Evolutionary conservation across 2,329 filamentous ascomycete species (phyloP).

Genomic region (Sporothrix inflata): DNA sequence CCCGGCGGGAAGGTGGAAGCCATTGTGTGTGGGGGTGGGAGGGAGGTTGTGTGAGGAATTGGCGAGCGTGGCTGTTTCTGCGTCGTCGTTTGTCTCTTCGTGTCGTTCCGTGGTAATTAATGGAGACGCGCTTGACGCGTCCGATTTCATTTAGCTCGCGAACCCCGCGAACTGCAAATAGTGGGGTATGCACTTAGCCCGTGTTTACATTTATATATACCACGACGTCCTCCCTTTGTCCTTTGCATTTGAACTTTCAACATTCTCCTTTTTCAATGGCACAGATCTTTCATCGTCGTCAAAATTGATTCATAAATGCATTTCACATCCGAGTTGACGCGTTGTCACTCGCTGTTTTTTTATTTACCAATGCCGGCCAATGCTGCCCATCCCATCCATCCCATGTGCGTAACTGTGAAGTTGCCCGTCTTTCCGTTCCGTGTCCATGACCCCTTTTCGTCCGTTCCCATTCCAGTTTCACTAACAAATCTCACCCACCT

Average conservation of each 20-base stretch:
- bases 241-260: not conserved
- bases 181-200: constrained; percentile 13
- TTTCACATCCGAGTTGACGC: no score
- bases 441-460: not conserved
- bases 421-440: not conserved
- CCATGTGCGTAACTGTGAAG: constrained; percentile 2
- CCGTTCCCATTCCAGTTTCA: not conserved
- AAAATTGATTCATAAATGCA: not conserved
- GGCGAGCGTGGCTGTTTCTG: not conserved
- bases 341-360: not conserved
- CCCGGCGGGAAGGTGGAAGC: constrained; percentile 54
- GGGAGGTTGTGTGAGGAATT: not conserved
- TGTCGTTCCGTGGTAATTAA: not conserved
- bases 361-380: not conserved
- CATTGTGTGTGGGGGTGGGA: constrained; percentile 42
- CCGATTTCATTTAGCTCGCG: not conserved
- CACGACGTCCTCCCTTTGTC: no score
- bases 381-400: not conserved
- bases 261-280: not conserved
- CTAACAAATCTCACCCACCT: not conserved
- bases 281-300: not conserved
- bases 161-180: not conserved
- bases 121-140: constrained; percentile 19
- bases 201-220: not conserved
- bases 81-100: not conserved